Evolutionary conservation across 2,329 filamentous ascomycete species (phyloP).

Genomic region (Fusarium haematococcum): DNA sequence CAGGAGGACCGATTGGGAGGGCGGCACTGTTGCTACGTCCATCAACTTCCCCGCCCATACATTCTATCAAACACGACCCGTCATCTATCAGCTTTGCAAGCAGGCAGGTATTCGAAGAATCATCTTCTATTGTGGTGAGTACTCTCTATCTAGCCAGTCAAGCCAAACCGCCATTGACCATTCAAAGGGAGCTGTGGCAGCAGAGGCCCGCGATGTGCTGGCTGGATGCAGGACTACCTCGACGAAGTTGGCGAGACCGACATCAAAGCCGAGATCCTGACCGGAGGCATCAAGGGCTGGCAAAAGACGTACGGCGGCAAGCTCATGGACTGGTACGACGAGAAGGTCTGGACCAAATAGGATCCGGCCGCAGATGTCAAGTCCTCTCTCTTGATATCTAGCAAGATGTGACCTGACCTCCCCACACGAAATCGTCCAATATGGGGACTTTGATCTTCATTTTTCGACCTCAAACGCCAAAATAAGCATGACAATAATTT

Average conservation of each 20-base stretch:
- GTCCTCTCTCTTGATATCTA: conserved; percentile 48
- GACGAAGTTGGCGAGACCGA: conserved; percentile 56
- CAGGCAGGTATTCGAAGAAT: conserved; percentile 61
- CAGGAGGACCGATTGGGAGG: conserved; percentile 65
- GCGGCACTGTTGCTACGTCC: conserved; percentile 69
- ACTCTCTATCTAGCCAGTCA: not conserved
- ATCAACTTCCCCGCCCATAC: conserved; percentile 69
- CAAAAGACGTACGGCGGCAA: conserved; percentile 60
- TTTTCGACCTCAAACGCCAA: conserved; percentile 53
- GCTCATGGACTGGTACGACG: conserved; percentile 64
- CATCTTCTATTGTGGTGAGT: conserved; percentile 67
- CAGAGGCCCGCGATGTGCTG: conserved; percentile 64
- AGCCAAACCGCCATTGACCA: not conserved
- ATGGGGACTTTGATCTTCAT: conserved; percentile 35
- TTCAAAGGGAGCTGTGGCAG: conserved; percentile 61
- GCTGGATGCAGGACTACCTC: conserved; percentile 69
- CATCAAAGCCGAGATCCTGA: conserved; percentile 60
- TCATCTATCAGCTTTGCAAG: conserved; percentile 62
- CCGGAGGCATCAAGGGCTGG: conserved; percentile 68
- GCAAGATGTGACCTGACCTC: conserved; percentile 35
- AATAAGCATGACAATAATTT: conserved; percentile 40
- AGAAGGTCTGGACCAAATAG: conserved; percentile 50
- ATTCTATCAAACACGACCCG: conserved; percentile 62
- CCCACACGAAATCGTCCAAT: conserved; percentile 31
- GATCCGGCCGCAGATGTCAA: conserved; percentile 18